These are phyloP conservation scores for Nosema granulosis DNA, from an alignment of 371 early-diverging fungal genomes.

Conservation along the genomic window DNA sequence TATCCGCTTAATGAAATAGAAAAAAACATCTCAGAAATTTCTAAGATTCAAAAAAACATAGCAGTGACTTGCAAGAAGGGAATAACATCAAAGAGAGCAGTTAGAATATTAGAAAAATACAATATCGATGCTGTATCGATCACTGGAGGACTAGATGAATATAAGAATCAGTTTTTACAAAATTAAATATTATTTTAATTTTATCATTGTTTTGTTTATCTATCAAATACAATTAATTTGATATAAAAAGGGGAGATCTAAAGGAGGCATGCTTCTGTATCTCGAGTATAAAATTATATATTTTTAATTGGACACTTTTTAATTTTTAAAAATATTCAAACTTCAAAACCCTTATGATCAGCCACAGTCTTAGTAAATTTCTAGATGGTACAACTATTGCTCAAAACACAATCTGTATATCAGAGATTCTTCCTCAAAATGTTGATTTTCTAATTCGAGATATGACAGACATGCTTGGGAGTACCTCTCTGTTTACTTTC, in stretches of 20 bases:
- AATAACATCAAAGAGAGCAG: slow-evolving; percentile 45
- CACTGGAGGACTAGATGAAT: slow-evolving; percentile 50
- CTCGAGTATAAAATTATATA: too few relatives aligned
- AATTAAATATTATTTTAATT: background rate
- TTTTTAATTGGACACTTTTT: too few relatives aligned
- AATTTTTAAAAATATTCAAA: too few relatives aligned
- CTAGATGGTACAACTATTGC: slow-evolving; percentile 29
- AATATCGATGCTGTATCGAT: slow-evolving; percentile 31
- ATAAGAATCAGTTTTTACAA: slow-evolving; percentile 27
- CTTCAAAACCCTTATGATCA: background rate
- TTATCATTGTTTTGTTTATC: too few relatives aligned
- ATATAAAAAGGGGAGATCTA: too few relatives aligned
- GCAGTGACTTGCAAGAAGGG: slow-evolving; percentile 54
- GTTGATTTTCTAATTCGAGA: slow-evolving; percentile 53
- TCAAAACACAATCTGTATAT: slow-evolving; percentile 32
- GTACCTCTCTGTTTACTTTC: slow-evolving; percentile 19
- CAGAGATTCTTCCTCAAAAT: slow-evolving; percentile 44
- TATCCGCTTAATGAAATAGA: slow-evolving; percentile 30
- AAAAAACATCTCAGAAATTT: slow-evolving; percentile 9
- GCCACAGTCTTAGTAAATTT: slow-evolving; percentile 8
- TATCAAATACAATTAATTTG: too few relatives aligned
- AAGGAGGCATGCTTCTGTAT: too few relatives aligned
- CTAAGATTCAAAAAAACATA: slow-evolving; percentile 19
- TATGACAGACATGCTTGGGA: slow-evolving; percentile 2
- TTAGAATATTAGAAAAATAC: slow-evolving; percentile 6